phyloP scores from a whole-genome alignment of 352 stramenopile species.

The Blastocystis sp. region DNA sequence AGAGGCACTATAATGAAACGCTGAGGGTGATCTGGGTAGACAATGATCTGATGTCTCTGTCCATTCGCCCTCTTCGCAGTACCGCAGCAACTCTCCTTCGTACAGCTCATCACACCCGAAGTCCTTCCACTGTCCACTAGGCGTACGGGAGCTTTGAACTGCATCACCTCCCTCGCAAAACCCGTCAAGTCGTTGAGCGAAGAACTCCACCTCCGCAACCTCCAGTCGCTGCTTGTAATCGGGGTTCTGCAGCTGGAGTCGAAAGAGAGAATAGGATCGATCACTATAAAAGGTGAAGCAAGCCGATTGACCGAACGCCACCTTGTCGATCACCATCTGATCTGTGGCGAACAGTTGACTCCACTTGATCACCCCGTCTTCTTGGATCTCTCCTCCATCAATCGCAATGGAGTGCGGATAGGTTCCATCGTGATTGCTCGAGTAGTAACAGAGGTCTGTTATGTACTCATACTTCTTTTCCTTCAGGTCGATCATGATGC shows the following conservation, averaged over 20 bases:
- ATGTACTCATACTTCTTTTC: background rate
- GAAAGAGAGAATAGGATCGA: background rate
- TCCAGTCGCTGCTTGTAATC: conserved; percentile 1
- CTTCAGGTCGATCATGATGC: background rate
- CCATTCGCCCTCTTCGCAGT: conserved; percentile 11
- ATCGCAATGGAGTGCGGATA: background rate
- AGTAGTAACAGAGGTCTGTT: background rate
- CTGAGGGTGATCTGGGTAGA: background rate
- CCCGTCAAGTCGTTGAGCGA: background rate
- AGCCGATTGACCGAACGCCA: background rate
- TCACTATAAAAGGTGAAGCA: conserved; percentile 31
- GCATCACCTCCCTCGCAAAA: background rate
- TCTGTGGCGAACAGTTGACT: background rate
- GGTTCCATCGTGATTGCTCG: background rate
- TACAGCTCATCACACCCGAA: background rate
- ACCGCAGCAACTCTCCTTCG: background rate
- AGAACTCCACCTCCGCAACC: conserved; percentile 32
- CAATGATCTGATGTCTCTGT: background rate
- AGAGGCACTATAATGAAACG: background rate
- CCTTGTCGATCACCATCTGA: background rate
- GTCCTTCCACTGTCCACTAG: conserved; percentile 2
- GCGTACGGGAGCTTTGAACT: background rate
- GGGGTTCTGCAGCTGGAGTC: background rate
- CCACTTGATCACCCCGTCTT: background rate
- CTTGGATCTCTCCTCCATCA: background rate